Evolutionary conservation across 495 filamentous ascomycete species (phyloP), one percentile per base, ranked within the genome.

Genomic region (Bacidia rubella): DNA sequence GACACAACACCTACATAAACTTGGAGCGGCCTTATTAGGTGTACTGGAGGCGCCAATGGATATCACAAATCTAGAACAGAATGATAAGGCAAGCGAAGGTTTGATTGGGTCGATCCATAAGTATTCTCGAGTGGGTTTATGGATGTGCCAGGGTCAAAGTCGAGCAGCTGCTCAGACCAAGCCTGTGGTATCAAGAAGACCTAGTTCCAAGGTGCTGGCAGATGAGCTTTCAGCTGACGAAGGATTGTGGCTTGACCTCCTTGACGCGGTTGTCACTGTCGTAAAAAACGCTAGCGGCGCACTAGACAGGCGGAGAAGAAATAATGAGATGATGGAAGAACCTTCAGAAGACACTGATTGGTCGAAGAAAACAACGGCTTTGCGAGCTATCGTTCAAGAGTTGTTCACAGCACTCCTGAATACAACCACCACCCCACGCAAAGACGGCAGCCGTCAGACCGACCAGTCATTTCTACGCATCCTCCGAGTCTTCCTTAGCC

Each of bases 71-170:
- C 68, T 69, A 4, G 67, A 63, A 2, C 75, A 68, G 45, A 75
- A 70, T 0, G 68, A 70, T 39, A 75, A 82, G 44, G 73, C 74
- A n/a, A 66, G 71, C 22, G 54, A 67, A 26, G 72, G 79, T 45
- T 72, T 93, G 1, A 70, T 95, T 17, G 78, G 81, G 35, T 83
- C 82, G 3, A 65, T 98, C 41, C 78, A 90, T 51, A 97, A 90
- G 62, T 96, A 94, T 64, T 76, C 81, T 0, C 79, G 86, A 47
- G 87, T 98, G 20, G 92, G 92, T 25, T 86, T 90, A 20, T 98
- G 92, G 92, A 75, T 98, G 21, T 96, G 92, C 60, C 88, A 92
- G 67, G 82, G 86, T 29, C 89, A 97, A 66, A 90, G 77, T 48
- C 87, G 83, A 59, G 78, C 75, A 1, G 65, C 71, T 15, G 71